These are phyloP conservation scores for Talaromyces liani DNA, from an alignment of 495 filamentous ascomycete species.

Conservation along the genomic window DNA sequence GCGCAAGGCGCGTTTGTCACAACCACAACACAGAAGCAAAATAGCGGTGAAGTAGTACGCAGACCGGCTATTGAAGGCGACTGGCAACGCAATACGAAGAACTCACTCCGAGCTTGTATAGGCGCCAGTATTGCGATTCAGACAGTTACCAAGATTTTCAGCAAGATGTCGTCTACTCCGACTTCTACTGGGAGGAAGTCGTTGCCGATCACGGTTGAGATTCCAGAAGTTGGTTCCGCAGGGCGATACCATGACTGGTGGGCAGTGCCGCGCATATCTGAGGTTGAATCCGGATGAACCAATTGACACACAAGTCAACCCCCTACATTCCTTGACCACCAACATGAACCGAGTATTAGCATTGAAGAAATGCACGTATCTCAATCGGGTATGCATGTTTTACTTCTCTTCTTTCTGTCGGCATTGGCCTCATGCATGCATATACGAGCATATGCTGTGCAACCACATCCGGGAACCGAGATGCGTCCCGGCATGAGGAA, in stretches of 20 bases:
- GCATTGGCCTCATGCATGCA: neutral
- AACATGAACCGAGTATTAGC: neutral
- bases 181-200: slow-evolving; percentile 4
- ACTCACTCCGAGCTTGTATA: slow-evolving; percentile 58
- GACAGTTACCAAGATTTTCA: slow-evolving; percentile 13
- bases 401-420: neutral
- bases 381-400: neutral
- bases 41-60: slow-evolving; percentile 39
- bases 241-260: slow-evolving; percentile 66
- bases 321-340: neutral
- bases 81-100: slow-evolving; percentile 52
- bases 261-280: slow-evolving; percentile 48
- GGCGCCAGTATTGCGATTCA: slow-evolving; percentile 56
- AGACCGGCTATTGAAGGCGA: slow-evolving; percentile 39
- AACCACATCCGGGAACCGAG: neutral
- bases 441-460: neutral
- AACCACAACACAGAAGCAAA: slow-evolving; percentile 15
- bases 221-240: slow-evolving; percentile 46
- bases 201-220: slow-evolving; percentile 40
- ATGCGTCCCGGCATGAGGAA: neutral
- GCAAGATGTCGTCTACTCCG: slow-evolving; percentile 13
- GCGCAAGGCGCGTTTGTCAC: slow-evolving; percentile 29
- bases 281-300: neutral
- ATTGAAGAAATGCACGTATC: neutral
- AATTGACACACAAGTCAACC: neutral